Percentiles rank a stretch among this genome's conserved stretches.
phyloP scores from a whole-genome alignment of 371 early-diverging fungal genomes.

The Mucor irregularis region DNA sequence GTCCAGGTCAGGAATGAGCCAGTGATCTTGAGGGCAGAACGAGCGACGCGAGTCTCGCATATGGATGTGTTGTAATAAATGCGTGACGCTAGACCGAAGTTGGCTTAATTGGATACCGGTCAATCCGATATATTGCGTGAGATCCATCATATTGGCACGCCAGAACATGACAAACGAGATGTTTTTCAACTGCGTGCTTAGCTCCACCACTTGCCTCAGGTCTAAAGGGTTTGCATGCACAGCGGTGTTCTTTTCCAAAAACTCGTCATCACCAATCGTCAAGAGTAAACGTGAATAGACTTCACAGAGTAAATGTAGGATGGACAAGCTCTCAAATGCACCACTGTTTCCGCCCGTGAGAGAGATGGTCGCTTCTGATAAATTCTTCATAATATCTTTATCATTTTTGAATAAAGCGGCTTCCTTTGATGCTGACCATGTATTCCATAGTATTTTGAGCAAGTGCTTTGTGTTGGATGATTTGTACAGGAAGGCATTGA shows the following conservation, averaged over 20 bases:
- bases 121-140: slow-evolving; percentile 39
- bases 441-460: slow-evolving; percentile 31
- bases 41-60: slow-evolving; percentile 74
- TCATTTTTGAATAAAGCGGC: slow-evolving; percentile 20
- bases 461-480: slow-evolving; percentile 6
- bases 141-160: slow-evolving; percentile 49
- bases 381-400: background rate
- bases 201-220: slow-evolving; percentile 47
- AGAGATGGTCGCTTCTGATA: slow-evolving; percentile 1
- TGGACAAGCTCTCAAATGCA: slow-evolving; percentile 44
- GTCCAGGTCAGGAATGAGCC: slow-evolving; percentile 73
- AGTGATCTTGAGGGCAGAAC: slow-evolving; percentile 73
- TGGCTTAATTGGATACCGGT: slow-evolving; percentile 56
- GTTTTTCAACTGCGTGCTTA: slow-evolving; percentile 64
- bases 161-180: slow-evolving; percentile 74
- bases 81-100: slow-evolving; percentile 62
- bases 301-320: slow-evolving; percentile 70
- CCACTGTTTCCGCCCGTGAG: slow-evolving; percentile 8
- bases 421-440: slow-evolving; percentile 24
- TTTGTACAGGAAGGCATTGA: slow-evolving; percentile 57
- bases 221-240: slow-evolving; percentile 47
- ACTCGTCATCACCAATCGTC: slow-evolving; percentile 86
- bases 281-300: slow-evolving; percentile 70
- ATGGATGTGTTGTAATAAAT: slow-evolving; percentile 78
- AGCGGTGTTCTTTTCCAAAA: slow-evolving; percentile 25